A percentile compares a stretch with the other conserved stretches of the same genome.
These are phyloP conservation scores for Strigomonas galati DNA, from an alignment of 208 protist species.

Conservation along the genomic window DNA sequence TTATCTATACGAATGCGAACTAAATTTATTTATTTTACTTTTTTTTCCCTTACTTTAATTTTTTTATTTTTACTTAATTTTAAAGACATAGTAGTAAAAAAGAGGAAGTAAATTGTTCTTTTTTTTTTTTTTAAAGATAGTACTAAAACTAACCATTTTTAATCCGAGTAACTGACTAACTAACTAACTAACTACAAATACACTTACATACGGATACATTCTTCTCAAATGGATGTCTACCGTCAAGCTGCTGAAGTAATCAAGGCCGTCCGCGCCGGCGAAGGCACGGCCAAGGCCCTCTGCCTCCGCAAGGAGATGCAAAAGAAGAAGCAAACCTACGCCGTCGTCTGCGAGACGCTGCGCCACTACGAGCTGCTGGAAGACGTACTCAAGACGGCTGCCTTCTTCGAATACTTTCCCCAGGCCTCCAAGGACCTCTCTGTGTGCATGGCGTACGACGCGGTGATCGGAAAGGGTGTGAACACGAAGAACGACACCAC, in stretches of 20 bases:
- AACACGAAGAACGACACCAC: conserved; percentile 83
- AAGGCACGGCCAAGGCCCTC: conserved; percentile 85
- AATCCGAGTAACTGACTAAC: not conserved
- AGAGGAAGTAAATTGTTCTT: not conserved
- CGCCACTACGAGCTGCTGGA: conserved; percentile 84
- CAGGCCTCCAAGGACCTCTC: conserved; percentile 41
- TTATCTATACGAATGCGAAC: too few species aligned
- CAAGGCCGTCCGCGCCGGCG: conserved; percentile 56
- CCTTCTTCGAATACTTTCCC: conserved; percentile 87
- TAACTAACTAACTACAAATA: conserved; percentile 15
- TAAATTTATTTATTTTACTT: conserved; percentile 1
- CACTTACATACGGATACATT: not conserved
- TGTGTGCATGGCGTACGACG: conserved; percentile 86
- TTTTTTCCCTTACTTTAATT: conserved; percentile 1
- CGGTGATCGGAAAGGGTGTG: conserved; percentile 82
- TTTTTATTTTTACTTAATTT: not conserved
- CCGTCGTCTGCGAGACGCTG: conserved; percentile 89
- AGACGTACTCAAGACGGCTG: conserved; percentile 71
- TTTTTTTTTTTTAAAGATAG: conserved; percentile 5
- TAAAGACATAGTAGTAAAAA: not conserved
- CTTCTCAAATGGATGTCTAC: conserved; percentile 81
- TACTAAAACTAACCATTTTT: not conserved
- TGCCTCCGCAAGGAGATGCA: conserved; percentile 91
- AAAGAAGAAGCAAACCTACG: conserved; percentile 92
- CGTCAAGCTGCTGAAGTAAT: conserved; percentile 82